Percentiles rank a stretch among this genome's conserved stretches.
Evolutionary conservation across 2,329 filamentous ascomycete species (phyloP).

Genomic region (Trichoderma brevicompactum): DNA sequence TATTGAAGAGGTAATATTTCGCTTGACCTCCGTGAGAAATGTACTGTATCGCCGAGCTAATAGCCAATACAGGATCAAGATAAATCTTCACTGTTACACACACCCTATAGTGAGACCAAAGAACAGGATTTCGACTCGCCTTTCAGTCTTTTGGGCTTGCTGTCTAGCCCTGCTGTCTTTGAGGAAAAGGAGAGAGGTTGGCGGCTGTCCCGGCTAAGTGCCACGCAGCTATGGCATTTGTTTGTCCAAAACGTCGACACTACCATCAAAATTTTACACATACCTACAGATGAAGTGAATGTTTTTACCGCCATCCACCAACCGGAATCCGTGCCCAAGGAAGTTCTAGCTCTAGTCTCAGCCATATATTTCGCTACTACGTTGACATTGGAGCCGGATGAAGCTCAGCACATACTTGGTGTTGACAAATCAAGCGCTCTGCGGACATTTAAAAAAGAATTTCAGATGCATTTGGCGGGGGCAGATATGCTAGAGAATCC

Average conservation of each 20-base stretch:
- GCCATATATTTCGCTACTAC: conserved; percentile 56
- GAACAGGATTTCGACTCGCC: conserved; percentile 32
- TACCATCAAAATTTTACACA: conserved; percentile 38
- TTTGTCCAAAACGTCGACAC: conserved; percentile 40
- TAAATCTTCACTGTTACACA: conserved; percentile 26
- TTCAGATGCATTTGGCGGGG: conserved; percentile 47
- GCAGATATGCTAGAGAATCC: conserved; percentile 48
- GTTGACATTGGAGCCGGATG: conserved; percentile 44
- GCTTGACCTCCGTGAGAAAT: background rate
- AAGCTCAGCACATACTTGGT: conserved; percentile 40
- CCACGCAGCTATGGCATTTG: conserved; percentile 40
- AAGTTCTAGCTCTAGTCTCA: conserved; percentile 47
- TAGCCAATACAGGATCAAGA: conserved; percentile 27
- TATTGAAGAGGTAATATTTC: conserved; percentile 40
- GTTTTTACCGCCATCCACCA: conserved; percentile 42
- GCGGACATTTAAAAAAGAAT: conserved; percentile 38
- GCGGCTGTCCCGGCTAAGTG: conserved; percentile 36
- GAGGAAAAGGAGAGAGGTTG: conserved; percentile 31
- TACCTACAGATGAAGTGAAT: conserved; percentile 40
- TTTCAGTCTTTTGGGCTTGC: conserved; percentile 42
- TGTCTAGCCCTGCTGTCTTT: conserved; percentile 36
- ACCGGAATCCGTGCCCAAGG: conserved; percentile 36
- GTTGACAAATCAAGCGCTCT: conserved; percentile 36
- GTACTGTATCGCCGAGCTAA: background rate
- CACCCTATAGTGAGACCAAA: conserved; percentile 23